These are phyloP conservation scores for Fusarium pseudocircinatum DNA, from an alignment of 2,329 filamentous ascomycete species.

Conservation along the genomic window DNA sequence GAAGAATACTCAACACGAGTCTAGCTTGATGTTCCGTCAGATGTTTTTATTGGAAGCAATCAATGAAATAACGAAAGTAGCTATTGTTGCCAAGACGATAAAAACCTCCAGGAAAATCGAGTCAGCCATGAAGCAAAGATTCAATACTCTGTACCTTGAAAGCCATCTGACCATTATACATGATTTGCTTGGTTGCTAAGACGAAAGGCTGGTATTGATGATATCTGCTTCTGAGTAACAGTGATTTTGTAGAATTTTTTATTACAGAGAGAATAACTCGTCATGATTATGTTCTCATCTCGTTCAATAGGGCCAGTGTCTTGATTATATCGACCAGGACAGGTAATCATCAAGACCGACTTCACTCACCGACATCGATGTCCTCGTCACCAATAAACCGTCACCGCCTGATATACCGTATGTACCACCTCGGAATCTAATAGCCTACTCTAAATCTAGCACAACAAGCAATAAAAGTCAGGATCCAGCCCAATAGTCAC, in stretches of 20 bases:
- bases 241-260: too few relatives aligned
- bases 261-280: neutral
- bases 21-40: neutral
- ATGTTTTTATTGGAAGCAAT: neutral
- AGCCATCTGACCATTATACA: neutral
- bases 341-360: neutral
- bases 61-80: accelerated
- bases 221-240: neutral
- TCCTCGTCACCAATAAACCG: too few relatives aligned
- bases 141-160: neutral
- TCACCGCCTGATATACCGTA: neutral
- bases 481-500: neutral
- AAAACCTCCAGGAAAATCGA: too few relatives aligned
- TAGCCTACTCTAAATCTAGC: constrained; percentile 1
- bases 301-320: neutral
- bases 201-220: neutral
- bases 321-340: neutral
- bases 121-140: neutral
- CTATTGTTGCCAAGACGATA: neutral
- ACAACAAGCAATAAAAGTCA: neutral
- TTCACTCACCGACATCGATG: neutral
- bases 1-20: neutral
- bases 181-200: neutral
- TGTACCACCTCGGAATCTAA: neutral
- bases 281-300: neutral